Base-by-base conservation (phyloP, 352 stramenopile genomes). In the Globisporangium sylvaticum region DNA sequence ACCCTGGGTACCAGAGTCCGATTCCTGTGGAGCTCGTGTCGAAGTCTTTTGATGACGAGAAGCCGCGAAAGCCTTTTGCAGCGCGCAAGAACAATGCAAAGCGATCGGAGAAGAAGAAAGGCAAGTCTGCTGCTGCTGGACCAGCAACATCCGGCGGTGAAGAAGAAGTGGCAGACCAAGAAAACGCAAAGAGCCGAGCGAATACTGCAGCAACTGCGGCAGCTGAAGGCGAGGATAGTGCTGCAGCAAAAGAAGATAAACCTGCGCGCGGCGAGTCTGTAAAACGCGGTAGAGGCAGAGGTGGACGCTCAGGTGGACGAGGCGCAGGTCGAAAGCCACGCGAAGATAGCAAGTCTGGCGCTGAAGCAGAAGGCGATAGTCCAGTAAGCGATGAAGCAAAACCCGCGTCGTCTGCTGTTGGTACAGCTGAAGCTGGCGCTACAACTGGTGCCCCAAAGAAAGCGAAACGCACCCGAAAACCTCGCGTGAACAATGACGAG, bases 1-100 rank as follows among this genome's bases (percentile, higher is more conserved):
- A 92, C 32, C 72, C 80, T 7, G 84, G 84, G 4, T 94, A 94
- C 66, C 86, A 93, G 66, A 85, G 76, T 60, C 88, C 86, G 37
- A 84, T 95, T 27, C 78, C 86, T 6, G 65, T 71, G 14, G 80
- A 86, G 37, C 78, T 87, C 52, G 82, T 90, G 32, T 73, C 77
- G 14, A 62, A 68, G 39, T 70, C 74, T 25, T 67, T 71, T 46
- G 69, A 82, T n/a, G 79, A 79, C 25, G 73, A 76, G 15, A 62
- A 64, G 46, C 29, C 65, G 39, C 56, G 64, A 29, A 68, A 68
- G 25, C 22, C 54, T 2, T 63, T 61, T 18, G 57, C 65, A 0
- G 39, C 67, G n/a, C 58, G 61, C 44, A 79, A 76, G 68, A 69
- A 66, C 14, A 50, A 58, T 32, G 66, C 70, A 34, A 70, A 68